Evolutionary conservation across 345 rosid species (phyloP), one percentile per base, ranked within the genome.

Genomic region (Ricinus communis): DNA sequence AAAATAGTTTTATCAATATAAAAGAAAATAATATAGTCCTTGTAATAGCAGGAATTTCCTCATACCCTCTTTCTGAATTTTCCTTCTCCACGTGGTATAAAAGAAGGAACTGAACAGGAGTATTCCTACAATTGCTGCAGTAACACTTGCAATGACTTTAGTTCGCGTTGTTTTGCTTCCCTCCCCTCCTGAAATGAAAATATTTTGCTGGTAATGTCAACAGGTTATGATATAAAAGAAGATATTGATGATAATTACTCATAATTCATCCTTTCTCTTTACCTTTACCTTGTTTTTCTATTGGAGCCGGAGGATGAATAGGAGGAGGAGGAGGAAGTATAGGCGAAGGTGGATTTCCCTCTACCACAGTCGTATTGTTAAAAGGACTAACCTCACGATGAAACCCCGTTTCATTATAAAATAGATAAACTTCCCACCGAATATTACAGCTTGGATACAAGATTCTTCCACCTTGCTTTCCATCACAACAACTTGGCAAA

Each of bases 381-480:
- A 2, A 27, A 57, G 62, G 62, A 28, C 12, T 12, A 24, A 57
- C n/a, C 38, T 57, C 62, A 15, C 19, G 60, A 27, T 46, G 11
- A 41, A 33, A 15, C 10, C 45, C 52, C 1, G 73, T 61, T 69
- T 15, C 62, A 14, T 69, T 53, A 51, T 73, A 82, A 62, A 82
- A 79, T 0, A 33, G 40, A 70, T 76, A 77, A 0, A 24, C 3
- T 33, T 82, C 86, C 43, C 22, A 87, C 52, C 82, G 40, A 18
- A 82, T 22, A 21, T 55, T 43, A 71, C 89, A 87, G 52, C 80
- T 80, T 0, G 86, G 87, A n/a, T 0, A 5, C 56, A 82, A 31
- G 9, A 76, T 53, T 51, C 76, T 72, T 49, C 79, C 84, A 27
- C 85, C 87, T 40, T 8, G 52, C 70, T 63, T 77, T 56, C 76